Conservation (phyloP, 1,284 basidiomycete genomes). For the Naganishia sp. region DNA sequence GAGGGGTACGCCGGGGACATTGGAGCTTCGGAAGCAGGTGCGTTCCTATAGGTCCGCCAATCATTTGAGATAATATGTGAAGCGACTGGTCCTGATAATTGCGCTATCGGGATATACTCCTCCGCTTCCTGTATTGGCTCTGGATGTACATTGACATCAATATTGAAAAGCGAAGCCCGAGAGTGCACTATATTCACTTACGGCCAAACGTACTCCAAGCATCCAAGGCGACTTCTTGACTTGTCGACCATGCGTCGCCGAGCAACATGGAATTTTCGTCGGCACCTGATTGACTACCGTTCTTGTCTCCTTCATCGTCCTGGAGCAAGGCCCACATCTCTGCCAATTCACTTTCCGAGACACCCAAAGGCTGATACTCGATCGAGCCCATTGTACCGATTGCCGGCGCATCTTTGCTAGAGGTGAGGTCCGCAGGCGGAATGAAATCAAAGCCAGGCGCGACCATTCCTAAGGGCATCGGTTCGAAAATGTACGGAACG, state of each 20-base stretch:
- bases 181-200: neutral
- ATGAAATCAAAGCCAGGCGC: neutral
- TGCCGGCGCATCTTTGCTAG: conserved; percentile 13
- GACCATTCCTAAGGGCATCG: conserved; percentile 17
- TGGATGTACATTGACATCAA: neutral
- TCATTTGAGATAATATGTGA: conserved; percentile 14
- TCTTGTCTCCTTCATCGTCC: conserved; percentile 17
- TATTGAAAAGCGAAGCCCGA: neutral
- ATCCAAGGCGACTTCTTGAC: conserved; percentile 4
- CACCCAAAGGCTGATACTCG: conserved; percentile 21
- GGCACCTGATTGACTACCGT: neutral
- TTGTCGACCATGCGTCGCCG: conserved; percentile 14
- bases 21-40: neutral
- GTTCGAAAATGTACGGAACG: conserved; percentile 32
- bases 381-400: conserved; percentile 13
- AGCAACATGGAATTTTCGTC: conserved; percentile 5
- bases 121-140: conserved; percentile 13
- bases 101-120: conserved; percentile 3
- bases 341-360: conserved; percentile 25
- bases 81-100: neutral
- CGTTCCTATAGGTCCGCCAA: neutral
- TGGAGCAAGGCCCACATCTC: conserved; percentile 32
- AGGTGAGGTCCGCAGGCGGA: neutral
- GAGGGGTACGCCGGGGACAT: too few species aligned
- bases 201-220: conserved; percentile 21